Evolutionary conservation across 2,329 filamentous ascomycete species (phyloP), one percentile per base, ranked within the genome.

Genomic region (Microdochium trichocladiopsis): DNA sequence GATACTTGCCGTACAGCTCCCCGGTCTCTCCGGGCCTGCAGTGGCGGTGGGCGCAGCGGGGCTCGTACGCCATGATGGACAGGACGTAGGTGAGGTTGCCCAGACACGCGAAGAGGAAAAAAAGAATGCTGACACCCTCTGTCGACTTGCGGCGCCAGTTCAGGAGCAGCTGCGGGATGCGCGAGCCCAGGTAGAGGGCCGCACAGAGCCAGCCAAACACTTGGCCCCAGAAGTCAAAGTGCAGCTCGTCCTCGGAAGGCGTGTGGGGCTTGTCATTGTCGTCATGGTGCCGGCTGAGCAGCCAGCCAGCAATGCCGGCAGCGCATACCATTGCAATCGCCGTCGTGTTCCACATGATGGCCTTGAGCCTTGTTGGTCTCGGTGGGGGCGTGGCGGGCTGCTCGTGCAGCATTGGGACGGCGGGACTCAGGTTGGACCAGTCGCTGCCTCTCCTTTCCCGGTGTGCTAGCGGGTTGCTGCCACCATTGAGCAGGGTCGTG

Each of bases 81-180:
- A 96, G 74, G 18, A 96, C 92, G 63, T 95, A 97, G 0, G 92
- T 96, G 58, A 96, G 69, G 67, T 99, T 99, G 2, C 94, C 94
- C 5, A 97, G 82, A 65, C 93, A 97, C 4, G 94, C 94, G 66
- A 99, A 97, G 22, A 97, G 76, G 73, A 97, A 97, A 72, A 97
- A 99, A 11, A 97, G 79, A 72, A 96, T 84, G 58, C 88, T 93
- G 21, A 99, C 86, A 3, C 94, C 94, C 52, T 97, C 92, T 1
- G 92, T 96, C 45, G 87, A 92, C 72, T 95, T 95, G 56, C 94
- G 86, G 21, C 89, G 83, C 73, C 90, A 95, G 69, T 97, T 99
- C 51, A 97, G 82, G 8, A 96, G 77, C 2, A 99, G 77, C 72
- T 99, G 94, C 0, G 94, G 94, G 6, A 97, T 71, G 9, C 94